These are phyloP conservation scores for Warburgia ugandensis DNA, from an alignment of 164 flowering plant species.

Conservation along the genomic window DNA sequence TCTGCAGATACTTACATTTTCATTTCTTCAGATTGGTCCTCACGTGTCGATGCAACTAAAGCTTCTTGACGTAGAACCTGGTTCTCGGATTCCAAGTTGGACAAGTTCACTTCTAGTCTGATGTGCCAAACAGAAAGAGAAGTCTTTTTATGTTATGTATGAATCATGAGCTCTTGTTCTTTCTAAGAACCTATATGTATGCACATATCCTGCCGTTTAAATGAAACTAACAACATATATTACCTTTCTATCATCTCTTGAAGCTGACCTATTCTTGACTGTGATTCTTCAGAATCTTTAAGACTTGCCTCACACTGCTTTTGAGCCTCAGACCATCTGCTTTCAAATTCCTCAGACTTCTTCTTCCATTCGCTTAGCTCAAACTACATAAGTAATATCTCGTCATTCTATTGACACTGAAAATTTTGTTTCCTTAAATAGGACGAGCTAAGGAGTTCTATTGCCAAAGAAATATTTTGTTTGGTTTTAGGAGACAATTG, in stretches of 20 bases:
- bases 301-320: conserved; percentile 38
- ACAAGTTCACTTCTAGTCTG: conserved; percentile 58
- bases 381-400: conserved; percentile 23
- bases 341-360: conserved; percentile 46
- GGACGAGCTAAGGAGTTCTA: no score
- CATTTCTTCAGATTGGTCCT: conserved; percentile 50
- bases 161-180: not conserved
- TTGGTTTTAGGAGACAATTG: no score
- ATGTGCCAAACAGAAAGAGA: conserved; percentile 4
- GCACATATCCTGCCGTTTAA: not conserved
- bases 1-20: conserved; percentile 31
- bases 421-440: not conserved
- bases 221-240: not conserved
- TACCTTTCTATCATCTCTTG: conserved; percentile 70
- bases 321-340: conserved; percentile 33
- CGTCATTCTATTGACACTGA: not conserved
- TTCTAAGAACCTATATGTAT: no score
- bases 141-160: not conserved
- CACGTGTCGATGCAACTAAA: conserved; percentile 46
- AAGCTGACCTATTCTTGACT: conserved; percentile 35
- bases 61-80: conserved; percentile 82
- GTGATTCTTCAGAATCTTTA: conserved; percentile 51
- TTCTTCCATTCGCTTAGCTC: conserved; percentile 36
- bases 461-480: no score
- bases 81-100: conserved; percentile 77